Evolutionary conservation across 2,329 filamentous ascomycete genomes (phyloP), one percentile per base, ranked within the genome.

Genomic region (Sporothrix euskadiensis): DNA sequence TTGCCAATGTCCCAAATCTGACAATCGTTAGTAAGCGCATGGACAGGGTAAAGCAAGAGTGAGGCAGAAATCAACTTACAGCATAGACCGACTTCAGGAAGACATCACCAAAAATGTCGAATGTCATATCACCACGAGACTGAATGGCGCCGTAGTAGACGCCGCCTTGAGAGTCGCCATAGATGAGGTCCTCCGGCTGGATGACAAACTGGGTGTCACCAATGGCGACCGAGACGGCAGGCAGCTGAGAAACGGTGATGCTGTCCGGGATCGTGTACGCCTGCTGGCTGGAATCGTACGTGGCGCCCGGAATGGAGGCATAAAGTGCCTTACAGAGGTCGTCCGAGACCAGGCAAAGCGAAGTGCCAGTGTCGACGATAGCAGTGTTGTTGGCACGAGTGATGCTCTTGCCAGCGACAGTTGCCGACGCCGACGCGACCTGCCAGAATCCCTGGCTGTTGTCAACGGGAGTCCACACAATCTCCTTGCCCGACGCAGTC

Each of bases 361-460:
- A 91, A 41, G 91, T 92, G 72, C 90, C 91, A 0, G 91, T 93
- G 79, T 93, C 91, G 47, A 87, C 88, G 76, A 93, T 92, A 65
- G 91, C 90, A 41, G 83, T 89, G 81, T 92, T 92, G 66, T 84
- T 84, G 3, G 82, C 79, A 10, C 86, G 83, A 1, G 81, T 68
- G 39, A 90, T 80, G 0, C 82, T 83, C 74, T 86, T 83, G 73
- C 88, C 89, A 76, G 88, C 88, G 75, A 93, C 83, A 0, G 84
- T 85, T 30, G 85, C 85, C 0, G 86, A 87, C 8, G 84, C 81
- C 0, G 89, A 91, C 6, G 84, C 79, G 79, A 93, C 88, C 80
- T 86, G 83, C 91, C 91, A 94, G 83, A 92, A 92, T 30, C 91
- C 91, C 72, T 88, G 81, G 0, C 84, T 86, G 73, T 86, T 89